phyloP scores from a whole-genome alignment of 495 filamentous ascomycete species.

The Trichodelitschia bisporula region DNA sequence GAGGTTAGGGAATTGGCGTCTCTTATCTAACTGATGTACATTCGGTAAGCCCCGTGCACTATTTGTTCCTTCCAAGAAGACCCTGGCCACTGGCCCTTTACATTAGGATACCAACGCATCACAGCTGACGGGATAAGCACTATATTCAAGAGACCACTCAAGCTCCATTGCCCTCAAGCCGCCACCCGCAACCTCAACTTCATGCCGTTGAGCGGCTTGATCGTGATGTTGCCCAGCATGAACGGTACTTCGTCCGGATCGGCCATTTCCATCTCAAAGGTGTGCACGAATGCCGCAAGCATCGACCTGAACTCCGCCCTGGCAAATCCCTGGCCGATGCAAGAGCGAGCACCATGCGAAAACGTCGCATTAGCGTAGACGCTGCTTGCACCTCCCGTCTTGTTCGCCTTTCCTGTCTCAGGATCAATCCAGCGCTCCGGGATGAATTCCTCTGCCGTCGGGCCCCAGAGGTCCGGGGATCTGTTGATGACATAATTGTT shows the following conservation, averaged over 20 bases:
- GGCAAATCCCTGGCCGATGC: constrained; percentile 6
- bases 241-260: neutral
- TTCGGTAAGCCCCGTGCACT: too few relatives aligned
- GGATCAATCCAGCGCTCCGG: constrained; percentile 5
- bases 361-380: constrained; percentile 5
- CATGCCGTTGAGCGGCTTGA: neutral
- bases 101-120: too few relatives aligned
- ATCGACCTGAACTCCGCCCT: constrained; percentile 6
- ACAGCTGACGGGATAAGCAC: too few relatives aligned
- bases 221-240: neutral
- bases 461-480: constrained; percentile 14
- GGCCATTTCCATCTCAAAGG: neutral
- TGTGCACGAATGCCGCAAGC: neutral
- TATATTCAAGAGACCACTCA: neutral
- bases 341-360: constrained; percentile 4
- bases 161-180: neutral
- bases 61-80: too few relatives aligned
- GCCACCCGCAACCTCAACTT: neutral
- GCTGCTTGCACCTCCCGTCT: neutral
- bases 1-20: too few relatives aligned
- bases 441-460: constrained; percentile 5
- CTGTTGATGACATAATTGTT: constrained; percentile 21
- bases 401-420: too few relatives aligned
- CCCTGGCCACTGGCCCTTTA: too few relatives aligned
- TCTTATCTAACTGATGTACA: too few relatives aligned